phyloP scores from a whole-genome alignment of 2,329 filamentous ascomycete species.

The Claviceps sp. region DNA sequence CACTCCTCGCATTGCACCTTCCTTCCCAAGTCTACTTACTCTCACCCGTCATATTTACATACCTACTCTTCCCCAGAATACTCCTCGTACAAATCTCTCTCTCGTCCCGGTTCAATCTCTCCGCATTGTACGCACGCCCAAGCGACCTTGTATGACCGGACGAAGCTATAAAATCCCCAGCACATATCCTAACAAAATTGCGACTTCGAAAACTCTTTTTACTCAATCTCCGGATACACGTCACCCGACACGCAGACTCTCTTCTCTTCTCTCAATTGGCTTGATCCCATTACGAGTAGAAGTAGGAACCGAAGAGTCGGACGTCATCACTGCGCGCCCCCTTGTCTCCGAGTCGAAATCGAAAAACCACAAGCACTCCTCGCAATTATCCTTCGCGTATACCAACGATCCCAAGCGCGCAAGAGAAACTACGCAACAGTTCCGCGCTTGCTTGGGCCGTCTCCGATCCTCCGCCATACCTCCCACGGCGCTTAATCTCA shows the following conservation, averaged over 20 bases:
- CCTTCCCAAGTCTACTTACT: slow-evolving; percentile 1
- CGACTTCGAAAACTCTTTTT: background rate
- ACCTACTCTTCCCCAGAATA: slow-evolving; percentile 6
- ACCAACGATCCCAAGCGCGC: no score
- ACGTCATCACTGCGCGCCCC: no score
- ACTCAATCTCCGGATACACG: background rate
- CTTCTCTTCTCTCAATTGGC: no score
- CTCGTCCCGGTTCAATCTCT: background rate
- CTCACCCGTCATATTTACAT: slow-evolving; percentile 7
- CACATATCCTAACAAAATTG: background rate
- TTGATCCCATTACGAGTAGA: no score
- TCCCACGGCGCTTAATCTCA: no score
- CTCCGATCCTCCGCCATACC: no score
- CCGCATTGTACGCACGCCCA: background rate
- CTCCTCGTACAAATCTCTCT: background rate
- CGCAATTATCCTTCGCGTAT: no score
- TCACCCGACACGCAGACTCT: background rate
- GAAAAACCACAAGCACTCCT: no score
- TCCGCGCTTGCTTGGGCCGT: no score
- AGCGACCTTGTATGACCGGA: background rate
- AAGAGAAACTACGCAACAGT: no score
- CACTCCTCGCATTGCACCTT: slow-evolving; percentile 7
- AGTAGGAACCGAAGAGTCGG: no score
- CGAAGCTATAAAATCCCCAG: background rate
- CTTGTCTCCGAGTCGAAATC: no score